Evolutionary conservation across 1,139 yeast genomes (phyloP).

Genomic region (Suhomyces kunorum): DNA sequence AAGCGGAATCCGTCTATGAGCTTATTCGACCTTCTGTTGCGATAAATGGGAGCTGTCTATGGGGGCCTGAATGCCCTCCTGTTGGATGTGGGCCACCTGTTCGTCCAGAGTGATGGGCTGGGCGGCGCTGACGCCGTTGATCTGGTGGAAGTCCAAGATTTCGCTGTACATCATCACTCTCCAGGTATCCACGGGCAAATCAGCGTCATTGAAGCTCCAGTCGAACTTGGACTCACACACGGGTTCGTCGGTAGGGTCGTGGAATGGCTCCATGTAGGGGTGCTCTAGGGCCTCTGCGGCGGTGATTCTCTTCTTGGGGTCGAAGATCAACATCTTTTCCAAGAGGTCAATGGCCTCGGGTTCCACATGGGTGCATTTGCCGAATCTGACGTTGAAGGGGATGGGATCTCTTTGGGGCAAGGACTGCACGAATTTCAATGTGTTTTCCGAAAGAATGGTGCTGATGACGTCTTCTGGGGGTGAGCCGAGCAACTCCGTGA

Average conservation of each 20-base stretch:
- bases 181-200: conserved; percentile 97
- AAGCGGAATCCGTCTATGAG: too few relatives aligned
- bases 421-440: conserved; percentile 89
- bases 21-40: conserved; percentile 25
- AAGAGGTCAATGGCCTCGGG: conserved; percentile 89
- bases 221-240: conserved; percentile 90
- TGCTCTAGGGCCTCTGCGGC: conserved; percentile 90
- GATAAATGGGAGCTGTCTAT: conserved; percentile 12
- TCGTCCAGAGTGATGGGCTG: conserved; percentile 23
- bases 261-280: conserved; percentile 95
- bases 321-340: conserved; percentile 89
- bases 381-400: conserved; percentile 80
- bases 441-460: conserved; percentile 94
- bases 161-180: conserved; percentile 99
- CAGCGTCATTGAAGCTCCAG: conserved; percentile 98
- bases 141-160: conserved; percentile 91
- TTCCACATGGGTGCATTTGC: conserved; percentile 68
- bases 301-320: conserved; percentile 89
- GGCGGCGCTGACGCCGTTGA: conserved; percentile 40
- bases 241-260: conserved; percentile 97
- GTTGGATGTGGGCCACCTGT: conserved; percentile 33
- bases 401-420: conserved; percentile 91
- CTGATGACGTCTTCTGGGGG: conserved; percentile 97
- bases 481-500: conserved; percentile 92
- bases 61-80: conserved; percentile 35